Percentiles rank a stretch among this genome's conserved stretches.
Evolutionary conservation across 805 yeast genomes (phyloP).

Genomic region (Zygosaccharomyces bailii): DNA sequence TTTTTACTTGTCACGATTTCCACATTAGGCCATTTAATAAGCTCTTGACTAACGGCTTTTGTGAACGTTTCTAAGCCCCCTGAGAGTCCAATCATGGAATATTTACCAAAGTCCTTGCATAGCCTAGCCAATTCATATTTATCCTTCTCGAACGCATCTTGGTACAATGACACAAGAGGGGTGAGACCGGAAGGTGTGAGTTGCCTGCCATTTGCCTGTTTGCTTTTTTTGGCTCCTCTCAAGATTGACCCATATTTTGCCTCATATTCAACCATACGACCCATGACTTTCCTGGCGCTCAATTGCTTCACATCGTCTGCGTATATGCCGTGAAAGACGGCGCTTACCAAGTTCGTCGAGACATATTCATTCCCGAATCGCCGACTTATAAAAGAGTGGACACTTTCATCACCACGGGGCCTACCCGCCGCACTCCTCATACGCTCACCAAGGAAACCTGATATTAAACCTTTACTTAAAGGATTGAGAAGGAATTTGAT

Average conservation of each 20-base stretch:
- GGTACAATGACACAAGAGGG: slow-evolving; percentile 39
- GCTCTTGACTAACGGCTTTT: slow-evolving; percentile 37
- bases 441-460: slow-evolving; percentile 50
- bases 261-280: slow-evolving; percentile 56
- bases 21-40: slow-evolving; percentile 40
- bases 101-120: slow-evolving; percentile 42
- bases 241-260: slow-evolving; percentile 55
- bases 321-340: slow-evolving; percentile 82
- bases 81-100: slow-evolving; percentile 58
- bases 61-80: slow-evolving; percentile 59
- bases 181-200: slow-evolving; percentile 20
- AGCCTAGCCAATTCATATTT: slow-evolving; percentile 39
- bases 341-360: slow-evolving; percentile 65
- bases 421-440: slow-evolving; percentile 37
- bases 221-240: slow-evolving; percentile 37
- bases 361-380: slow-evolving; percentile 56
- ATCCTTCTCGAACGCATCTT: slow-evolving; percentile 38
- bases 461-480: slow-evolving; percentile 43
- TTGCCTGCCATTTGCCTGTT: slow-evolving; percentile 18
- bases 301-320: slow-evolving; percentile 74
- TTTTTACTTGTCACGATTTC: slow-evolving; percentile 6
- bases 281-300: slow-evolving; percentile 62
- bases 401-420: slow-evolving; percentile 57
- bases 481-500: slow-evolving; percentile 41
- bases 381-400: slow-evolving; percentile 61